A percentile compares a stretch with the other conserved stretches of the same genome.
Evolutionary conservation across 139 green algal genomes (phyloP).

Genomic region (Chlamydomonas eustigma): DNA sequence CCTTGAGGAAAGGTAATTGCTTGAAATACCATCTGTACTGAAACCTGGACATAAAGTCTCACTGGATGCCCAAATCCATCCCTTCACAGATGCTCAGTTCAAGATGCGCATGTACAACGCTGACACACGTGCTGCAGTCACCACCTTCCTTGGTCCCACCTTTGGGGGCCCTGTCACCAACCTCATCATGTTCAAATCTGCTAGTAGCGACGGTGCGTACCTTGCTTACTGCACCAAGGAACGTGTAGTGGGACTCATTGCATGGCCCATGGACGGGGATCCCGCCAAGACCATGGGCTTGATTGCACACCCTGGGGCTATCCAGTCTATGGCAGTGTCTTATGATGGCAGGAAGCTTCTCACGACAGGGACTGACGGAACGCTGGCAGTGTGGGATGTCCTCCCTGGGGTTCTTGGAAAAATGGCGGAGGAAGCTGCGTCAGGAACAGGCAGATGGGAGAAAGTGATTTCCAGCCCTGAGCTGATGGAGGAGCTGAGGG

Average conservation of each 20-base stretch:
- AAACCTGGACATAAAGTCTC: too few species aligned
- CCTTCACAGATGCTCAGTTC: slow-evolving; percentile 44
- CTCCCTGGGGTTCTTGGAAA: slow-evolving; percentile 30
- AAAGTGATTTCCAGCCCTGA: slow-evolving; percentile 40
- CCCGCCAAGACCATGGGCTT: slow-evolving; percentile 55
- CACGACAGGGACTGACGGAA: slow-evolving; percentile 33
- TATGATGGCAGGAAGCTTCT: slow-evolving; percentile 61
- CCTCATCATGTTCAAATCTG: slow-evolving; percentile 52
- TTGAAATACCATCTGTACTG: too few species aligned
- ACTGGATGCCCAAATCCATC: background rate
- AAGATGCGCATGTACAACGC: slow-evolving; percentile 60
- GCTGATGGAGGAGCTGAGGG: slow-evolving; percentile 54
- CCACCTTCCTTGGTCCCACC: slow-evolving; percentile 59
- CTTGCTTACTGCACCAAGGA: slow-evolving; percentile 57
- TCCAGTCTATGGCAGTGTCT: slow-evolving; percentile 40
- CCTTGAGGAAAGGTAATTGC: too few species aligned
- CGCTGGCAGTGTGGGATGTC: slow-evolving; percentile 29
- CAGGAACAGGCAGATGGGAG: slow-evolving; percentile 27
- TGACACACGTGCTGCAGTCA: slow-evolving; percentile 26
- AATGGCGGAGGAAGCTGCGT: slow-evolving; percentile 1
- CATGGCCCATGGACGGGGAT: slow-evolving; percentile 62
- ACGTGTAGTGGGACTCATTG: slow-evolving; percentile 59
- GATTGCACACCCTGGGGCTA: slow-evolving; percentile 66
- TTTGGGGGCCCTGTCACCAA: slow-evolving; percentile 52
- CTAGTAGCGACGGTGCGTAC: slow-evolving; percentile 27